Percentiles rank a stretch among this genome's conserved stretches.
phyloP scores from a whole-genome alignment of 805 yeast genomes.

The Yarrowia bubula region DNA sequence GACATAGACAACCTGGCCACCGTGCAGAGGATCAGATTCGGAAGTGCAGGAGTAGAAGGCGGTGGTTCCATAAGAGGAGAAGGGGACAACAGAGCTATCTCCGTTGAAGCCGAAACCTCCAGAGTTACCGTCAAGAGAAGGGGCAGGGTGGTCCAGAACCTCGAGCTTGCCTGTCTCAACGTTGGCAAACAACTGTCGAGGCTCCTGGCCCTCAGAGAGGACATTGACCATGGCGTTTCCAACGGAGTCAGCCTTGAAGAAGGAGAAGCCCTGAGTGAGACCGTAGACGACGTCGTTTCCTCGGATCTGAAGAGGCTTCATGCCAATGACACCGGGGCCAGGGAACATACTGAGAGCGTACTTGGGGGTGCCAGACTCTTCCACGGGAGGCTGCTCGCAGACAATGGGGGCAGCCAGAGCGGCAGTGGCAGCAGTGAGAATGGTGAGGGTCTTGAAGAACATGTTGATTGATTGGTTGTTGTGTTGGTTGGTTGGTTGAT shows the following conservation, averaged over 20 bases:
- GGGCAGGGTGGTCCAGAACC: neutral
- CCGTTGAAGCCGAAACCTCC: neutral
- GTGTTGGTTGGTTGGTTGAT: neutral
- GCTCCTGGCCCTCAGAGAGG: neutral
- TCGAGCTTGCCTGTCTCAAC: neutral
- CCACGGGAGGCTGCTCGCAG: neutral
- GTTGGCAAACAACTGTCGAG: neutral
- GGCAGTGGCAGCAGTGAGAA: neutral
- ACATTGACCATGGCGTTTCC: slow-evolving; percentile 2
- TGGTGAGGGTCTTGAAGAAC: neutral
- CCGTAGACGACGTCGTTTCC: neutral
- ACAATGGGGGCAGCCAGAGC: slow-evolving; percentile 2
- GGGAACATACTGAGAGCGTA: slow-evolving; percentile 7
- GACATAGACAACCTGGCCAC: neutral
- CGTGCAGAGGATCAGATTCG: neutral
- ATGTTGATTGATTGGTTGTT: neutral
- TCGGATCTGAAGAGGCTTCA: neutral
- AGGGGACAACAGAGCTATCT: neutral
- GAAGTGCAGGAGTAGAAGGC: neutral
- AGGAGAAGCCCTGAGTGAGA: neutral
- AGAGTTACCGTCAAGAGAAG: neutral
- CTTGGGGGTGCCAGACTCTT: neutral
- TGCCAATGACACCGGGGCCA: neutral
- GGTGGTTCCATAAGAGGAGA: neutral
- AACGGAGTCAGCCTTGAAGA: neutral